Evolutionary conservation across 2,329 filamentous ascomycete species (phyloP).

Genomic region (Graphilbum ipis-grandicollis): DNA sequence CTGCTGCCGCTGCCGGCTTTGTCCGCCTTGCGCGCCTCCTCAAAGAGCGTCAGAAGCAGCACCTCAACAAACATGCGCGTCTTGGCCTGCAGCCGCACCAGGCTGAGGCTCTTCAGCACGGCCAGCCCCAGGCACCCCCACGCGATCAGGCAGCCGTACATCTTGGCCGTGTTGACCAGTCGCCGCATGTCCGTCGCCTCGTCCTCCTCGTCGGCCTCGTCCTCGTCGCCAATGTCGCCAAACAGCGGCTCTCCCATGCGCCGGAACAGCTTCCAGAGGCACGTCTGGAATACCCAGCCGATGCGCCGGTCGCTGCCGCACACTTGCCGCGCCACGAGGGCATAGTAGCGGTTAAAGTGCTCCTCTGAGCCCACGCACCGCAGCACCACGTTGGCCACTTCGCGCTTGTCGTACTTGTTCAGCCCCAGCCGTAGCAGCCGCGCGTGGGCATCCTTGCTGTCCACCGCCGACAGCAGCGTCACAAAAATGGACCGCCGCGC

Average conservation of each 20-base stretch:
- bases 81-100: constrained; percentile 60
- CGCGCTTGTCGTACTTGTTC: constrained; percentile 70
- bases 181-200: constrained; percentile 30
- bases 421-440: constrained; percentile 68
- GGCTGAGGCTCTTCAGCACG: constrained; percentile 53
- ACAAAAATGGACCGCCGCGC: constrained; percentile 85
- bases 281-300: constrained; percentile 72
- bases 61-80: constrained; percentile 67
- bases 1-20: constrained; percentile 21
- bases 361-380: constrained; percentile 75
- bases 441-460: constrained; percentile 68
- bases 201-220: constrained; percentile 26
- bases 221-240: constrained; percentile 41
- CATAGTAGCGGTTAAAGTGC: constrained; percentile 85
- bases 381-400: constrained; percentile 74
- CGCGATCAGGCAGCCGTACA: constrained; percentile 34
- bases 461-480: constrained; percentile 68
- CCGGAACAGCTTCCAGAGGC: constrained; percentile 73
- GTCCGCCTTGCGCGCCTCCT: constrained; percentile 37
- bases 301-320: constrained; percentile 54
- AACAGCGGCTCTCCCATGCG: constrained; percentile 68
- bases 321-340: constrained; percentile 62
- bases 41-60: constrained; percentile 58
- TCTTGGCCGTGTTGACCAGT: constrained; percentile 33
- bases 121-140: constrained; percentile 27